Conservation (phyloP, 1,284 basidiomycete genomes). For the Austroboletus niveus region DNA sequence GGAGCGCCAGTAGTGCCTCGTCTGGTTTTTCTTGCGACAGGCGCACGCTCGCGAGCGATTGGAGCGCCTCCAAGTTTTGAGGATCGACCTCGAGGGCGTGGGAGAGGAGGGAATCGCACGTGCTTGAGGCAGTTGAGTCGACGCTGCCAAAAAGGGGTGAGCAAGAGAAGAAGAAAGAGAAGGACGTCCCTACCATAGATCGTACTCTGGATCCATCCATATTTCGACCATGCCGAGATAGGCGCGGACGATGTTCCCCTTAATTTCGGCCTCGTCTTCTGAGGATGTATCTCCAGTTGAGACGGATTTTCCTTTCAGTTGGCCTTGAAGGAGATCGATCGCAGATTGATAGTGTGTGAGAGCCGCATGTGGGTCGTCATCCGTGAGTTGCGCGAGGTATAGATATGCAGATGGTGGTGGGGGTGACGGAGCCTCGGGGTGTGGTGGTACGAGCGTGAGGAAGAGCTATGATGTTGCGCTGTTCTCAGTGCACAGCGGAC, state of each 20-base stretch:
- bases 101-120: constrained; percentile 76
- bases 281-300: constrained; percentile 36
- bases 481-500: too few relatives aligned
- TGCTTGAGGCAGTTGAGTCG: constrained; percentile 75
- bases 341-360: constrained; percentile 82
- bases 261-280: constrained; percentile 62
- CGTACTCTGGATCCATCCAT: constrained; percentile 88
- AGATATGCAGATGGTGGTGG: constrained; percentile 84
- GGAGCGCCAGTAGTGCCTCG: constrained; percentile 55
- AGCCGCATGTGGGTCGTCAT: constrained; percentile 73
- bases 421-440: constrained; percentile 52
- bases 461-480: constrained; percentile 51
- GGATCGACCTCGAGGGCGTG: constrained; percentile 76
- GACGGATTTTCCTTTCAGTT: constrained; percentile 62
- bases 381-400: constrained; percentile 86
- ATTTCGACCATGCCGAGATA: constrained; percentile 92
- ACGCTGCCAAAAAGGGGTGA: constrained; percentile 51
- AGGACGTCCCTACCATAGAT: constrained; percentile 73
- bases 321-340: constrained; percentile 68
- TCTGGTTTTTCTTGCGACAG: constrained; percentile 85
- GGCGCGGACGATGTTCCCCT: constrained; percentile 76
- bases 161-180: neutral
- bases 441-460: constrained; percentile 57
- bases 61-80: constrained; percentile 76
- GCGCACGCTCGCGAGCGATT: constrained; percentile 84